Base-by-base conservation (phyloP, 2,329 filamentous ascomycete genomes). In the Hyphodiscus sp. region DNA sequence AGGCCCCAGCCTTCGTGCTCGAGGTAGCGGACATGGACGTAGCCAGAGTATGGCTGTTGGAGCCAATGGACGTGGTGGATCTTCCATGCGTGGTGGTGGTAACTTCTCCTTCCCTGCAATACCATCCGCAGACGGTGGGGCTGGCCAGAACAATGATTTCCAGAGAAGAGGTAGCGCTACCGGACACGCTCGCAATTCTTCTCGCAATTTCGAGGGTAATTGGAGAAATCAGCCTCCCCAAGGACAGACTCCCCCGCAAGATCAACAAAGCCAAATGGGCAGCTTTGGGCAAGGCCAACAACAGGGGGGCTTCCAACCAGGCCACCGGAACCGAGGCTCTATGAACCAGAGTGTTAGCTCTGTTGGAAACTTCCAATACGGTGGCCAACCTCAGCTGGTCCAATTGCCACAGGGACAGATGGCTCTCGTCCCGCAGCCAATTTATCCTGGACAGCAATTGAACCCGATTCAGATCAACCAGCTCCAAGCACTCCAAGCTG, bases 191-290 rank as follows among this genome's bases (percentile, higher is more conserved):
- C 83, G 94, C 58, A 86, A 85, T 30, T 82, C 82, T 11, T 99
- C 94, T 20, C 85, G 94, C 59, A 99, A 97, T 73, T 97, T 97
- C 67, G 94, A 99, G 63, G 86, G 91, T 65, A 99, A 99, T 73
- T 99, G 94, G 94, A 88, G 94, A 65, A 95, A 91, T 66, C 91
- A 88, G 63, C 81, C 81, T 59, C 59, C 63, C 56, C 67, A 73
- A 62, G 73, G 71, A 55, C 72, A 75, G 51, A 65, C 68, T 51
- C 74, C 76, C 54, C 65, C 65, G 26, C 72, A 74, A 61, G 76
- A 76, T 63, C 76, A 77, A 58, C 79, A 78, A 65, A 66, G 68
- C 61, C 77, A 80, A 60, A 78, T 83, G 74, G 80, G 80, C 53
- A 81, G 79, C 65, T 85, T 85, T 38, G 33, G 33, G 65, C 85